A percentile compares a stretch with the other conserved stretches of the same genome.
These are phyloP conservation scores for Septoria petroselini DNA, from an alignment of 2,329 filamentous ascomycete species.

Conservation along the genomic window DNA sequence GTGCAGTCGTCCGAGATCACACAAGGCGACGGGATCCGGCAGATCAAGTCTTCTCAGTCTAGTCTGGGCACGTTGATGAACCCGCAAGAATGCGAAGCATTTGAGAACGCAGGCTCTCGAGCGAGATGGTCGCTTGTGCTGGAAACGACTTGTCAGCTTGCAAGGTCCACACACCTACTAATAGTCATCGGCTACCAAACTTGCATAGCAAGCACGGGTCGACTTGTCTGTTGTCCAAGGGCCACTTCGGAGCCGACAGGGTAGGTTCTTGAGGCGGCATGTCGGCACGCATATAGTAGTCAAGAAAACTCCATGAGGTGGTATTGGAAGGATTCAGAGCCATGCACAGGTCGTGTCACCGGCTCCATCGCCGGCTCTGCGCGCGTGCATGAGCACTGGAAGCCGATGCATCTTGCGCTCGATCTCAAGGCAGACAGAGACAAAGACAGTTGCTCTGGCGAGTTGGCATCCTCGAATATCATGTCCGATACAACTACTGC, in stretches of 20 bases:
- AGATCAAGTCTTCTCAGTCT: neutral
- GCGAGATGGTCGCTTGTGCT: neutral
- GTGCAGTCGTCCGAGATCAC: neutral
- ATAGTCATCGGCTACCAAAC: neutral
- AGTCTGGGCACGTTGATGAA: neutral
- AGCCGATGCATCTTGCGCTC: too few relatives aligned
- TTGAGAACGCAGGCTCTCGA: neutral
- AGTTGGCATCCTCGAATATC: too few relatives aligned
- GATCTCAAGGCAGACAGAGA: too few relatives aligned
- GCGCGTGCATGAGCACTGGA: too few relatives aligned
- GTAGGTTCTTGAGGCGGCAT: neutral
- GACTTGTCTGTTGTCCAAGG: neutral
- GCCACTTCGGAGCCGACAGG: neutral
- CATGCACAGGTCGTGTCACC: neutral
- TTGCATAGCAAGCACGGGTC: neutral
- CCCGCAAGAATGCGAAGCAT: neutral
- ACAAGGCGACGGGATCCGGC: neutral
- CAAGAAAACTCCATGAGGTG: neutral
- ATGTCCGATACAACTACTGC: too few relatives aligned
- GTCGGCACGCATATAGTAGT: neutral
- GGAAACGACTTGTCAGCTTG: too few relatives aligned
- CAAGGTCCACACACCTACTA: neutral
- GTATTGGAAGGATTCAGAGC: slow-evolving; percentile 1
- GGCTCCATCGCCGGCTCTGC: neutral
- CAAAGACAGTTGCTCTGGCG: too few relatives aligned